phyloP scores from a whole-genome alignment of 2,329 filamentous ascomycete genomes.

The Escovopsis sp. region DNA sequence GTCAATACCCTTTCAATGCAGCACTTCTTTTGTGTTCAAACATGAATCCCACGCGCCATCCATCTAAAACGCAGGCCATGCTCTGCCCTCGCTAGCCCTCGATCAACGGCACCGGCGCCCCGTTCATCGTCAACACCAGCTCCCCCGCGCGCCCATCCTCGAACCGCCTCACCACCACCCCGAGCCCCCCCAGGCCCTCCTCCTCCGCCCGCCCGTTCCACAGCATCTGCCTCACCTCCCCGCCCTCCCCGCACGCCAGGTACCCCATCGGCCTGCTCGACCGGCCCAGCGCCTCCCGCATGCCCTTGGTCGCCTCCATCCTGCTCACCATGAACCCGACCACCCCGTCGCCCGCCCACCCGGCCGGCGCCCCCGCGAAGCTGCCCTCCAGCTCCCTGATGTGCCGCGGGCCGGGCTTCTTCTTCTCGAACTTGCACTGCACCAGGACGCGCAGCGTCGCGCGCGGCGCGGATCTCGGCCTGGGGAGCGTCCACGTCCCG shows the following conservation, averaged over 20 bases:
- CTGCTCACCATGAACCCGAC: slow-evolving; percentile 59
- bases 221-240: slow-evolving; percentile 49
- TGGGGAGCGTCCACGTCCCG: slow-evolving; percentile 47
- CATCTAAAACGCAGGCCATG: not conserved
- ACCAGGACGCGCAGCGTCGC: slow-evolving; percentile 31
- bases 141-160: slow-evolving; percentile 19
- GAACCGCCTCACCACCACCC: slow-evolving; percentile 32
- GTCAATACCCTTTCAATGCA: no score
- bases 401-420: slow-evolving; percentile 39
- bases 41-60: no score
- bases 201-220: slow-evolving; percentile 56
- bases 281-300: slow-evolving; percentile 54
- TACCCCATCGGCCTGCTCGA: slow-evolving; percentile 61
- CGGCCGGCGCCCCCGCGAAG: slow-evolving; percentile 55
- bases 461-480: slow-evolving; percentile 1
- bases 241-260: slow-evolving; percentile 43
- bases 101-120: slow-evolving; percentile 10
- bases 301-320: slow-evolving; percentile 59
- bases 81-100: not conserved
- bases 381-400: slow-evolving; percentile 70
- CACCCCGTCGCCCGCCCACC: slow-evolving; percentile 46
- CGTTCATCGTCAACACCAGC: slow-evolving; percentile 38
- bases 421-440: slow-evolving; percentile 55
- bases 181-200: slow-evolving; percentile 45
- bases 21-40: no score